phyloP scores from a whole-genome alignment of 768 basidiomycete species.

The Kondoa subrosea region DNA sequence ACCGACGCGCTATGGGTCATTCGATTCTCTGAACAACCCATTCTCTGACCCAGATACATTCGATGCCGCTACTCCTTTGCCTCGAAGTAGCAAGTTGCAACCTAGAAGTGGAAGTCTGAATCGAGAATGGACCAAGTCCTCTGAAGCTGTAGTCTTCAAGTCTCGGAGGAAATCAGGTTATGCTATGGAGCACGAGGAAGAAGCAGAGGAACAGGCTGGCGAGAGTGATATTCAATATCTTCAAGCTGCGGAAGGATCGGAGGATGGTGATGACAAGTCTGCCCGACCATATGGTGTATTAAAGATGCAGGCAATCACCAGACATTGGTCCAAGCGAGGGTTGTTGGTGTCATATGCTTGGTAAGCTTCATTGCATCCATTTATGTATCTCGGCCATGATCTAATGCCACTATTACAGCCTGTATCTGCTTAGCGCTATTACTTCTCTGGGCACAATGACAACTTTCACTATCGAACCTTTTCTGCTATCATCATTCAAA shows the following conservation, averaged over 20 bases:
- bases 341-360: slow-evolving; percentile 21
- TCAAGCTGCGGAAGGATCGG: too few relatives aligned
- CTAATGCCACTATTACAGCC: slow-evolving; percentile 6
- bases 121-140: neutral
- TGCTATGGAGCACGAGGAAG: neutral
- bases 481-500: slow-evolving; percentile 24
- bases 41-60: neutral
- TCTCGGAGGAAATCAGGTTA: neutral
- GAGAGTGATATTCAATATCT: neutral
- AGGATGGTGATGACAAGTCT: neutral
- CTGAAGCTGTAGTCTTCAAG: neutral
- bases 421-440: slow-evolving; percentile 26
- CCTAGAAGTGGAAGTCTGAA: neutral
- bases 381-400: neutral
- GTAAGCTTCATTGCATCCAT: slow-evolving; percentile 1
- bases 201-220: neutral
- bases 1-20: too few relatives aligned
- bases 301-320: slow-evolving; percentile 15
- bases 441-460: slow-evolving; percentile 25
- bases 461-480: slow-evolving; percentile 27
- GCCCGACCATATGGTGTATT: slow-evolving; percentile 12
- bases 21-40: too few relatives aligned
- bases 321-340: slow-evolving; percentile 6
- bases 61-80: neutral
- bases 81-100: neutral